Evolutionary conservation across 495 filamentous ascomycete species (phyloP).

Genomic region (Schizothecium vesticola): DNA sequence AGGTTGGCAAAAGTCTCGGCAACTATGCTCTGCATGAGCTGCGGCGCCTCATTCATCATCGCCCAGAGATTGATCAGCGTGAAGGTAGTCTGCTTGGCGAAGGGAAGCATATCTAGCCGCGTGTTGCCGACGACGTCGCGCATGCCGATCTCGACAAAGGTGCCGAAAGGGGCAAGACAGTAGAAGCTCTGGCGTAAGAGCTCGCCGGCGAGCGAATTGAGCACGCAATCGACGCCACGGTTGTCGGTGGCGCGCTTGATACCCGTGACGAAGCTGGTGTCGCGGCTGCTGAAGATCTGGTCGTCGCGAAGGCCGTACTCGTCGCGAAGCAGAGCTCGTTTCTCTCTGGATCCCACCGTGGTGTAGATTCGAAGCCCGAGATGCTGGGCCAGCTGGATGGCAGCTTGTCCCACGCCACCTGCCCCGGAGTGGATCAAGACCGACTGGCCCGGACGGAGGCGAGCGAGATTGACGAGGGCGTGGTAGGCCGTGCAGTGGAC

Average conservation of each 20-base stretch:
- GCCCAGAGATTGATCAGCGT: background rate
- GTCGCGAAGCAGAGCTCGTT: slow-evolving; percentile 36
- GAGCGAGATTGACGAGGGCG: slow-evolving; percentile 33
- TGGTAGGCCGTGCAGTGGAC: slow-evolving; percentile 52
- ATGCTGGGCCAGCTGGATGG: slow-evolving; percentile 42
- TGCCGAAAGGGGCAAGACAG: slow-evolving; percentile 44
- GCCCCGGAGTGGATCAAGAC: slow-evolving; percentile 54
- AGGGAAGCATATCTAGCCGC: slow-evolving; percentile 31
- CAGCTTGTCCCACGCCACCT: slow-evolving; percentile 47
- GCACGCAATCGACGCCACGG: slow-evolving; percentile 46
- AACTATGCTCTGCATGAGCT: background rate
- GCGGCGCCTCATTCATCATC: background rate
- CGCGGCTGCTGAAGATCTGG: slow-evolving; percentile 44
- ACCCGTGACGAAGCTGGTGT: slow-evolving; percentile 32
- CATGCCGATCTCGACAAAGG: slow-evolving; percentile 49
- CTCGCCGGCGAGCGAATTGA: slow-evolving; percentile 51
- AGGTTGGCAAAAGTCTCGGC: slow-evolving; percentile 1
- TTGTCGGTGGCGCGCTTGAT: slow-evolving; percentile 39
- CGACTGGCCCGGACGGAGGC: slow-evolving; percentile 40
- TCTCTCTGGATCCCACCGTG: slow-evolving; percentile 41
- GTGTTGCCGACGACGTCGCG: slow-evolving; percentile 24
- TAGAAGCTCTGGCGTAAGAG: slow-evolving; percentile 42
- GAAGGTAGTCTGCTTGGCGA: slow-evolving; percentile 24
- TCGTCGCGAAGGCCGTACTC: slow-evolving; percentile 39
- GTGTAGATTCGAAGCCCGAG: slow-evolving; percentile 47